Evolutionary conservation across 306 rosid genomes (phyloP).

Genomic region (Potentilla sterilis): DNA sequence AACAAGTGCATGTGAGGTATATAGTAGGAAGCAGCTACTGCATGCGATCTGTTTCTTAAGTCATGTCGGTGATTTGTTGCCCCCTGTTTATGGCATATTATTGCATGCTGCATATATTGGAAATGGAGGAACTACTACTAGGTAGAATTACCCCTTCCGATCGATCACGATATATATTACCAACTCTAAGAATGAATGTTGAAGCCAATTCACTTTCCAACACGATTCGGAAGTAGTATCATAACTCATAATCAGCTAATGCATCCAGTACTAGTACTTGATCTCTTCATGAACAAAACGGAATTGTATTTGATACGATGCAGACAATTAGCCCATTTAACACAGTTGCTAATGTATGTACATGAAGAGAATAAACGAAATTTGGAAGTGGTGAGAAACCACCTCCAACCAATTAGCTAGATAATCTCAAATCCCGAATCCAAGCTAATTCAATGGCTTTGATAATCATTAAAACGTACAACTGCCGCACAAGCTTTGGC

Average conservation of each 20-base stretch:
- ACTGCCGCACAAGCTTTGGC: too few species aligned
- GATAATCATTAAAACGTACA: not conserved
- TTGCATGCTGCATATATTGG: not conserved
- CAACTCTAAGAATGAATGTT: not conserved
- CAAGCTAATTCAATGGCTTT: not conserved
- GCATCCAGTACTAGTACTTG: not conserved
- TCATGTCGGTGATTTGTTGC: constrained; percentile 28
- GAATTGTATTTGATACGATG: not conserved
- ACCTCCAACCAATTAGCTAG: not conserved
- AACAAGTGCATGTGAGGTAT: constrained; percentile 30
- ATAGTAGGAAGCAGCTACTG: not conserved
- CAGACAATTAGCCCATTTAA: not conserved
- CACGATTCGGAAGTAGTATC: not conserved
- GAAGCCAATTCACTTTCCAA: not conserved
- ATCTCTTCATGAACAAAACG: not conserved
- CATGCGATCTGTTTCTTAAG: constrained; percentile 7
- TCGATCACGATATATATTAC: not conserved
- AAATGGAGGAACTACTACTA: not conserved
- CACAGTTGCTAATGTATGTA: not conserved
- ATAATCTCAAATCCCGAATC: not conserved
- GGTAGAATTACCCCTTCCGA: not conserved
- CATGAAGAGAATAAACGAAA: not conserved
- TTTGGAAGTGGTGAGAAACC: not conserved
- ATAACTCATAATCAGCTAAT: not conserved
- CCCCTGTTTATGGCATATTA: not conserved